A percentile compares a stretch with the other conserved stretches of the same genome.
phyloP scores from a whole-genome alignment of 352 stramenopile species.

The Thraustotheca clavata region DNA sequence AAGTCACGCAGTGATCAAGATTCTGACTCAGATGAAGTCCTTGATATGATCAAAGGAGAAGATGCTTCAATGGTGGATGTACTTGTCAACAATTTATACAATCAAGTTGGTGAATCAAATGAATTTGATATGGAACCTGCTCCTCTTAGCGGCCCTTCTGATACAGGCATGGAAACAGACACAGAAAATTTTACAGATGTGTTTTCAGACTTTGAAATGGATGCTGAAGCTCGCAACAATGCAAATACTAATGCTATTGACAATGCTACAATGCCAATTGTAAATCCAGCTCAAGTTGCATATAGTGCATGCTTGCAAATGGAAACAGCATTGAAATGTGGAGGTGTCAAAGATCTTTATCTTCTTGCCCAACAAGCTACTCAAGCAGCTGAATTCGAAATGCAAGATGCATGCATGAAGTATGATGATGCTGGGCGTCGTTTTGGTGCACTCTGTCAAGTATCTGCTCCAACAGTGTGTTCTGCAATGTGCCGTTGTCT shows the following conservation, averaged over 20 bases:
- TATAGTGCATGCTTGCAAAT: constrained; percentile 19
- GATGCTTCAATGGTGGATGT: constrained; percentile 16
- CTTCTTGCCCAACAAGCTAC: constrained; percentile 19
- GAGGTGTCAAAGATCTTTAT: constrained; percentile 8
- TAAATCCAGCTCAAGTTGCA: constrained; percentile 16
- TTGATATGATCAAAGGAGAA: not conserved
- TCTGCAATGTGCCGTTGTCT: constrained; percentile 20
- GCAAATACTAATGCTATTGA: not conserved
- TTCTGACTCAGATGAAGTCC: not conserved
- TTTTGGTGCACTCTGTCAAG: constrained; percentile 19
- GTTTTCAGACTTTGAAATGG: constrained; percentile 19
- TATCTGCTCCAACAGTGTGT: constrained; percentile 10
- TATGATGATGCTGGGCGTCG: constrained; percentile 18
- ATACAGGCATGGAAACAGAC: constrained; percentile 8
- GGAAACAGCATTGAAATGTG: constrained; percentile 20
- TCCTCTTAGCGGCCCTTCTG: not conserved
- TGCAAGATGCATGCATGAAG: constrained; percentile 21
- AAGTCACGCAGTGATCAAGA: not conserved
- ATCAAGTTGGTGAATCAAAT: constrained; percentile 1
- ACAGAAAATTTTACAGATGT: constrained; percentile 20
- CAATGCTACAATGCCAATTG: not conserved
- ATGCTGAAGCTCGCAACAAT: not conserved
- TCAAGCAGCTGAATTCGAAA: constrained; percentile 19
- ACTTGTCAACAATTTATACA: constrained; percentile 21
- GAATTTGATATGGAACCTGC: constrained; percentile 1